Base-by-base conservation (phyloP, 768 basidiomycete genomes). In the Boletus rubropictus region DNA sequence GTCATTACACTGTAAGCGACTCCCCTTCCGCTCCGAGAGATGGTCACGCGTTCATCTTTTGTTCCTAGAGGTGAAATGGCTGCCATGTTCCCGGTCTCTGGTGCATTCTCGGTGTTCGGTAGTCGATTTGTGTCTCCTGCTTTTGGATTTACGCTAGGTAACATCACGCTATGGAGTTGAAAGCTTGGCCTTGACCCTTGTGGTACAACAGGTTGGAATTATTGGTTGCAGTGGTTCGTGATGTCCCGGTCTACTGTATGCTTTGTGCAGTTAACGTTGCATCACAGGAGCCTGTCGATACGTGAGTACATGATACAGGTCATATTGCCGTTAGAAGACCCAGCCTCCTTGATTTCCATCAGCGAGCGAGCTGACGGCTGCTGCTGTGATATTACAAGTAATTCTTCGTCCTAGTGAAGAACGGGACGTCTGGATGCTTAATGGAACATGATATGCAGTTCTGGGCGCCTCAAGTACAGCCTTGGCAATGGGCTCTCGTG, bases 361-460 rank as follows among this genome's bases (percentile, higher is more conserved):
- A 78, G 78, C 80, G 12, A 78, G 78, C 54, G 79, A 82, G 56
- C 55, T 81, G 46, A 81, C 78, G 3, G 79, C 78, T 11, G 79
- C 80, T 4, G 73, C 75, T 3, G 71, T 80, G 32, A 79, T 77
- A 44, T 60, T 75, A 18, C 76, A 73, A 57, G 72, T 71, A 56
- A 52, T 49, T 21, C 22, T 42, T 32, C 21, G 10, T 12, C 18
- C 31, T 25, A 0, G 37, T 9, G 8, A 21, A 10, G 22, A 18
- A 34, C 3, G 7, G 25, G 12, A 9, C 14, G 8, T 24, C 4
- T 1, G 17, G 6, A 17, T 44, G 35, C 46, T 41, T 14, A 5
- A 45, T 20, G 20, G 27, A 35, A 21, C 22, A 10, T 18, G 5
- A 5, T 29, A 24, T 25, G 11, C 35, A 67, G 63, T 75, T 68